These are phyloP conservation scores for Moringa oleifera DNA, from an alignment of 345 rosid genomes.

Conservation along the genomic window DNA sequence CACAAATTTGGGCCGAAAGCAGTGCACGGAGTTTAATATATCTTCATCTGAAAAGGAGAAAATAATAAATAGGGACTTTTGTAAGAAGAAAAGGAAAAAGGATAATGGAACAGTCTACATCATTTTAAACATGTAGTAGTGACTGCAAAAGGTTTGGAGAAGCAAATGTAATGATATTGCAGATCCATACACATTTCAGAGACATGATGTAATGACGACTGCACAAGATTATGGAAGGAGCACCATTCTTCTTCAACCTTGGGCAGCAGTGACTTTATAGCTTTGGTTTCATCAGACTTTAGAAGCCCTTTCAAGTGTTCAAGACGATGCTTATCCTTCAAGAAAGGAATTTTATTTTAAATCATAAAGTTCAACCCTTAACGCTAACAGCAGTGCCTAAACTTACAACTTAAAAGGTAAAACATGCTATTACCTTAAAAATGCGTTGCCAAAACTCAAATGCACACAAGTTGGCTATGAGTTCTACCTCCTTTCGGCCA, in stretches of 20 bases:
- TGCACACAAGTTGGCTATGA: constrained; percentile 71
- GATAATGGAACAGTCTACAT: neutral
- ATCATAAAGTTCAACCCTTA: constrained; percentile 10
- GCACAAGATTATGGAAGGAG: constrained; percentile 64
- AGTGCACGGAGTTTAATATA: constrained; percentile 52
- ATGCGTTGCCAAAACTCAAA: constrained; percentile 85
- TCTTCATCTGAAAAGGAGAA: constrained; percentile 67
- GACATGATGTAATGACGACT: constrained; percentile 63
- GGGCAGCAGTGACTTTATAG: constrained; percentile 28
- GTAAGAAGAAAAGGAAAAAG: neutral
- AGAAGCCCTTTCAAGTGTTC: constrained; percentile 51
- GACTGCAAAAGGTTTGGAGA: neutral
- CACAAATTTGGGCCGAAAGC: constrained; percentile 70
- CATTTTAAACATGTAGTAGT: no score
- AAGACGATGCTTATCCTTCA: constrained; percentile 74
- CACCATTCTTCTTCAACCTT: constrained; percentile 92
- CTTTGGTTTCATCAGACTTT: constrained; percentile 31
- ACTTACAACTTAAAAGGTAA: constrained; percentile 10
- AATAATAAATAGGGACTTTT: neutral
- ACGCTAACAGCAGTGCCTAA: neutral
- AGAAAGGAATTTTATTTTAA: constrained; percentile 18
- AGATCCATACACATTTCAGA: constrained; percentile 65
- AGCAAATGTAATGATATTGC: constrained; percentile 13
- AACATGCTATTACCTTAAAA: constrained; percentile 50
- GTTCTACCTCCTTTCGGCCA: constrained; percentile 54